phyloP scores from a whole-genome alignment of 345 rosid genomes.

The Syzygium oleosum region DNA sequence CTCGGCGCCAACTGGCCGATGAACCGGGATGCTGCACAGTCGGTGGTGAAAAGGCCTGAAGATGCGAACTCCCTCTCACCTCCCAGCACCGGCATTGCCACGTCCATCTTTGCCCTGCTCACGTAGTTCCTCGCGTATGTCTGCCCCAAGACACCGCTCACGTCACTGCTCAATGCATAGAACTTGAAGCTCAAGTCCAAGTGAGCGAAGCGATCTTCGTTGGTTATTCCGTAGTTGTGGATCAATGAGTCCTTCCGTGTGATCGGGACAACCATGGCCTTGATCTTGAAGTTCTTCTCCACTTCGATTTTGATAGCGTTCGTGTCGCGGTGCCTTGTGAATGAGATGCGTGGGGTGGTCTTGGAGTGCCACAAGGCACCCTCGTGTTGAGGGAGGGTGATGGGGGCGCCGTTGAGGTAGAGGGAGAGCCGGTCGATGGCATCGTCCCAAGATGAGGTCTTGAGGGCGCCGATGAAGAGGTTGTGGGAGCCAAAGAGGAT shows the following conservation, averaged over 20 bases:
- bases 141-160: conserved; percentile 53
- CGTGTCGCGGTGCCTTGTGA: conserved; percentile 3
- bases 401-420: conserved; percentile 10
- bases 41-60: conserved; percentile 39
- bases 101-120: conserved; percentile 50
- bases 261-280: conserved; percentile 14
- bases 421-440: conserved; percentile 14
- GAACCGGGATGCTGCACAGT: conserved; percentile 25
- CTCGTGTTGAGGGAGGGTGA: conserved; percentile 8
- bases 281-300: conserved; percentile 11
- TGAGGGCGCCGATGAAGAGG: conserved; percentile 11
- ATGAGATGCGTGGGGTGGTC: not conserved
- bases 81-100: conserved; percentile 56
- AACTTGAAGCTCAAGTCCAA: conserved; percentile 61
- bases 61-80: conserved; percentile 43
- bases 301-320: conserved; percentile 9
- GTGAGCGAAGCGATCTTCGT: conserved; percentile 62
- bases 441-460: conserved; percentile 21
- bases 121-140: conserved; percentile 43
- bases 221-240: conserved; percentile 15
- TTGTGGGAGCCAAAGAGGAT: conserved; percentile 19
- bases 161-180: conserved; percentile 32
- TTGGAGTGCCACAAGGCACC: conserved; percentile 8
- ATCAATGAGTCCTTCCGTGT: conserved; percentile 12
- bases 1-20: not conserved